These are phyloP conservation scores for Heliosperma pusillum DNA, from an alignment of 148 eudicot genomes.

Conservation along the genomic window DNA sequence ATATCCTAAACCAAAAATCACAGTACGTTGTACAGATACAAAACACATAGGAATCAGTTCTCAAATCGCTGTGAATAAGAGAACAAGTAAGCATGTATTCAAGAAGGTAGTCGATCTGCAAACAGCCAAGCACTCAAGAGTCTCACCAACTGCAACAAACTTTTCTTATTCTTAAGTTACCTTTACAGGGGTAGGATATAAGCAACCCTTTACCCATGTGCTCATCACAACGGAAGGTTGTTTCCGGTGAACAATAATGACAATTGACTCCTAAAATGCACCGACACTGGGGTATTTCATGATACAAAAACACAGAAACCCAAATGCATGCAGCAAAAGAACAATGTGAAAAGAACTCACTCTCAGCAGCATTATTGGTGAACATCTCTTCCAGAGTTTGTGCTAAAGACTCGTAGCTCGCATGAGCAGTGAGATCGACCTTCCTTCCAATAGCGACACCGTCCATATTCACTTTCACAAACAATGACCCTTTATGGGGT, in stretches of 20 bases:
- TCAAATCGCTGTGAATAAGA: too few species aligned
- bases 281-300: too few species aligned
- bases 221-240: not conserved
- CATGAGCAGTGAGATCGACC: slow-evolving; percentile 79
- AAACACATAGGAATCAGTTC: too few species aligned
- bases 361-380: slow-evolving; percentile 35
- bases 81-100: too few species aligned
- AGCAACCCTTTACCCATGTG: too few species aligned
- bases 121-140: not conserved
- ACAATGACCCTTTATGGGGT: slow-evolving; percentile 42
- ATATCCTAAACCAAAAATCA: too few species aligned
- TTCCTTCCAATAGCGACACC: slow-evolving; percentile 86
- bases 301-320: not conserved
- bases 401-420: slow-evolving; percentile 66
- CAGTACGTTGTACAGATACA: too few species aligned
- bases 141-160: not conserved
- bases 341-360: slow-evolving; percentile 40
- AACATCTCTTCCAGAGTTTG: slow-evolving; percentile 77
- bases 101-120: not conserved
- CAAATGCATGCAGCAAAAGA: not conserved
- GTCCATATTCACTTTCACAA: slow-evolving; percentile 93
- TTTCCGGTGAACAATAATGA: not conserved
- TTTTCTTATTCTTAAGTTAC: not conserved
- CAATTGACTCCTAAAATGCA: not conserved
- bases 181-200: too few species aligned